Evolutionary conservation across 768 basidiomycete genomes (phyloP), one percentile per base, ranked within the genome.

Genomic region (Megacollybia marginata): DNA sequence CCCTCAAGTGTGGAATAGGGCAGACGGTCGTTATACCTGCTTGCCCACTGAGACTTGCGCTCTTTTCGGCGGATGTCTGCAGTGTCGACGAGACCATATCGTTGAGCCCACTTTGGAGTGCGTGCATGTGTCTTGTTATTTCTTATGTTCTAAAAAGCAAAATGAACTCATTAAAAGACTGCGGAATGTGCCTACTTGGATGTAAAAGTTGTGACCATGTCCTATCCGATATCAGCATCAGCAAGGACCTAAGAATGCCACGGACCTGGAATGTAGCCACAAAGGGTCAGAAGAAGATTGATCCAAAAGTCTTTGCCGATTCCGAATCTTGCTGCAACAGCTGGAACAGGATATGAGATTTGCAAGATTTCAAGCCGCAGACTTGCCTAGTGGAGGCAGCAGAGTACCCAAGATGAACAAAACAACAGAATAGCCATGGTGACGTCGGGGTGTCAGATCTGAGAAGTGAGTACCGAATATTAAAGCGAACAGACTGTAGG

Each of bases 41-140:
- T 71, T 10, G 90, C 86, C 94, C 94, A 97, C 56, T 90, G 86
- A 42, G 84, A 89, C 62, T 85, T 87, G 52, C 75, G 78, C 60
- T 85, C 78, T 49, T 86, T 83, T 60, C 92, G 86, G 57, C 79
- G 75, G 61, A 88, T 83, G 56, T 85, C 82, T 33, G 82, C 72
- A 19, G 80, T 83, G 63, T 92, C 82, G 54, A 97, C 82, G 42
- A 97, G 86, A 35, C 94, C 94, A 64, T 91, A 91, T 54, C 85
- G 79, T 66, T 88, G 74, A 0, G 85, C 86, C 94, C 94, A 97
- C 67, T 96, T 94, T 16, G 94, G 94, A n/a, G 94, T 96, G 42
- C 94, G 83, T 12, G 77, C 74, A 62, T 88, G 79, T 58, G 82
- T 94, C 74, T 94, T 91, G 74, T 97, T 97, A 70, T 96, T 97